Percentiles rank a stretch among this genome's conserved stretches.
Conservation (phyloP, 225 moss, liverwort and hornwort species). For the Sphagnum tenellum region DNA sequence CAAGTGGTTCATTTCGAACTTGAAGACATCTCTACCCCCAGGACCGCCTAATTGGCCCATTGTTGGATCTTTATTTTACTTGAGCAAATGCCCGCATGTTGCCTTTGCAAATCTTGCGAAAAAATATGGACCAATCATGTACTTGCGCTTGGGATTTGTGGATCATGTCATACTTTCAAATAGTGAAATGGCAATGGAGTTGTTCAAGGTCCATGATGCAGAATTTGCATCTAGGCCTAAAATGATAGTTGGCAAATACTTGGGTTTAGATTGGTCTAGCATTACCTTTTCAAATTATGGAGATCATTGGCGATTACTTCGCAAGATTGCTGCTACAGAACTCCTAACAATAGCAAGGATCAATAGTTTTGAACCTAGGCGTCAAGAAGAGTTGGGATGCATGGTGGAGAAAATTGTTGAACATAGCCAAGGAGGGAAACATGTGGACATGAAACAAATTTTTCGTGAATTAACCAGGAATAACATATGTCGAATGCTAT, state of each 20-base stretch:
- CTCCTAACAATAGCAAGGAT: too few species aligned
- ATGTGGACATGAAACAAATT: not conserved
- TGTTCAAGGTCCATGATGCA: too few species aligned
- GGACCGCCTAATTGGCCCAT: slow-evolving; percentile 4
- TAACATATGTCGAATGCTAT: not conserved
- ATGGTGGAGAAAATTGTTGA: too few species aligned
- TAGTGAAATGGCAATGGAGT: not conserved
- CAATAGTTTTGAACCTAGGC: too few species aligned
- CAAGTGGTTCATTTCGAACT: not conserved
- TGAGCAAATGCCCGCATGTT: not conserved
- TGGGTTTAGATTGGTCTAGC: too few species aligned
- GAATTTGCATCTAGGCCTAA: too few species aligned
- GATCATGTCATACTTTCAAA: not conserved
- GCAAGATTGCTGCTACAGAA: too few species aligned
- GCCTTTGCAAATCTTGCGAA: not conserved
- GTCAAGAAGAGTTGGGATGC: too few species aligned
- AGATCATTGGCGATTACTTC: too few species aligned
- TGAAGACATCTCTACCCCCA: slow-evolving; percentile 3
- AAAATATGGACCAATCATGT: not conserved
- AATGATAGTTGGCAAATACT: too few species aligned
- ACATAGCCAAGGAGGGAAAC: not conserved
- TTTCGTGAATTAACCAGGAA: not conserved
- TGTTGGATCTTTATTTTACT: not conserved
- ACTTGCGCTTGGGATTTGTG: not conserved
- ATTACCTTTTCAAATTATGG: too few species aligned